Base-by-base conservation (phyloP, 225 moss, liverwort and hornwort genomes). In the Pseudoscleropodium purum region DNA sequence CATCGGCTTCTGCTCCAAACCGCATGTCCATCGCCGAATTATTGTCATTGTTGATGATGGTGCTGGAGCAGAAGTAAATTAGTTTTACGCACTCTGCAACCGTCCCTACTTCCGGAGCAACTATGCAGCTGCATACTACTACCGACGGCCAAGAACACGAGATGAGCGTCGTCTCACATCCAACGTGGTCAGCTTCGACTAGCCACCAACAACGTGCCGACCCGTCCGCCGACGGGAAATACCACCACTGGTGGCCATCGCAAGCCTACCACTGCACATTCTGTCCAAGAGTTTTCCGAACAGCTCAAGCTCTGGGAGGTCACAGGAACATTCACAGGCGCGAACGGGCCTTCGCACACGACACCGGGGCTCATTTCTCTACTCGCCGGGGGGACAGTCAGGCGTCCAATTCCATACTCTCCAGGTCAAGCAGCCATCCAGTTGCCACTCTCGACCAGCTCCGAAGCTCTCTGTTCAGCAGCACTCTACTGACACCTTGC, bases 281-380 rank as follows among this genome's bases (percentile, higher is more conserved):
- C 84, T 94, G 94, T 77, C 65, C 88, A 23, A 90, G 92, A 34
- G 90, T 90, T 33, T 94, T 91, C 81, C 92, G 94, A 52, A 94
- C 92, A 9, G 94, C 94, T 24, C 94, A 94, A 80, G 92, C 94
- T 68, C 87, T 94, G 3, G 94, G 94, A 23, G 91, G 93, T 75
- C 94, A 94, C 91, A 94, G 89, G 94, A 94, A 94, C 84, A 91
- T 93, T 52, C 94, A 94, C 87, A 73, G 94, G 59, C 90, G 92
- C 76, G 81, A 94, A n/a, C 75, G 93, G 49, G 92, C 93, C 76
- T 76, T 69, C 70, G 87, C 67, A 11, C 83, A 88, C 86, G 72
- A 90, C 49, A 41, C 72, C 49, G 82, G 64, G 11, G 51, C 51
- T 37, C 72, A 60, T 27, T 18, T 41, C 30, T 74, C 79, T 13